Conservation (phyloP, 2,329 filamentous ascomycete species). For the Pestalotiopsis sp. region DNA sequence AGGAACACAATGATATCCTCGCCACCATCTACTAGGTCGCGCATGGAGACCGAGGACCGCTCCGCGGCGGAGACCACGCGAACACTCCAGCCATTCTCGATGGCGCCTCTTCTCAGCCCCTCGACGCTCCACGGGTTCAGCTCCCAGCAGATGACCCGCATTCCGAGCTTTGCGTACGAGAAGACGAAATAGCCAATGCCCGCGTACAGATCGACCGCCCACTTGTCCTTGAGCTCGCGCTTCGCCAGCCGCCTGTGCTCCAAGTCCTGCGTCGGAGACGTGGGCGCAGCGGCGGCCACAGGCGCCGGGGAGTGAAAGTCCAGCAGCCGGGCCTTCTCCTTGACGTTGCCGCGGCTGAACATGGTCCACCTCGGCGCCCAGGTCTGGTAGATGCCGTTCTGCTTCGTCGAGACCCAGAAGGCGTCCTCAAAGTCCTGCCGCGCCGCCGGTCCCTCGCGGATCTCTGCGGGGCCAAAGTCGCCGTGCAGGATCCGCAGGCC, state of each 20-base stretch:
- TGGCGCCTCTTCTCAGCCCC: constrained; percentile 75
- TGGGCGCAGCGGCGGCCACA: too few relatives aligned
- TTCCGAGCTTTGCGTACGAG: constrained; percentile 72
- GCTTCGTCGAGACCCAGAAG: constrained; percentile 78
- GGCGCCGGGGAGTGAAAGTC: constrained; percentile 39
- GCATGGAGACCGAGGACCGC: constrained; percentile 24
- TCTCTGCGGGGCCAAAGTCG: constrained; percentile 64
- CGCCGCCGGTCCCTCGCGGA: constrained; percentile 13
- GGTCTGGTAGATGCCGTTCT: constrained; percentile 79
- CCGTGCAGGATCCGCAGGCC: constrained; percentile 72
- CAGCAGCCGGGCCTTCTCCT: constrained; percentile 81
- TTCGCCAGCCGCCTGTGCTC: constrained; percentile 14
- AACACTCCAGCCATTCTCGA: constrained; percentile 67
- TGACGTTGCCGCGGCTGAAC: constrained; percentile 90
- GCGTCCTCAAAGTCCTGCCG: constrained; percentile 62
- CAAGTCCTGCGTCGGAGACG: background rate
- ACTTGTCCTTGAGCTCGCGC: constrained; percentile 28
- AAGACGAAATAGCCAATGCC: constrained; percentile 96
- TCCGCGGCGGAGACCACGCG: constrained; percentile 51
- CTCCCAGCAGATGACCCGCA: constrained; percentile 84
- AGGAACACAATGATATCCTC: constrained; percentile 63
- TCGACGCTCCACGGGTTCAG: constrained; percentile 88
- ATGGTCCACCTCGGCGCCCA: constrained; percentile 93
- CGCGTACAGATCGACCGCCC: constrained; percentile 81
- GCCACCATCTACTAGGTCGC: background rate